phyloP scores from a whole-genome alignment of 2,329 filamentous ascomycete genomes.

The Dryadomyces quercivorus region DNA sequence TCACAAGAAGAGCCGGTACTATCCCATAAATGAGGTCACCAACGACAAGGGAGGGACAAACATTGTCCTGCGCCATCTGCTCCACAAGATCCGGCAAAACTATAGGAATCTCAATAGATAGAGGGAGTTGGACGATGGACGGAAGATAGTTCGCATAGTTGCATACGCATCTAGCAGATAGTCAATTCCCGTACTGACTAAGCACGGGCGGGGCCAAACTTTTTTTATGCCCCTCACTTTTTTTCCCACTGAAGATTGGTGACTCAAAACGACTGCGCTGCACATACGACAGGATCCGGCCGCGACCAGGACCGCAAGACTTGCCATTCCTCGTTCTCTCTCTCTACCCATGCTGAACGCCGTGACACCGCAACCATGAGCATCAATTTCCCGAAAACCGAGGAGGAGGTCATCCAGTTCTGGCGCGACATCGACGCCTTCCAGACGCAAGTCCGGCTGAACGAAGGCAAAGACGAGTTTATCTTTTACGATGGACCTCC shows the following conservation, averaged over 20 bases:
- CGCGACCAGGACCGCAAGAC: not conserved
- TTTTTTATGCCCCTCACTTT: slow-evolving; percentile 5
- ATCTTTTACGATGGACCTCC: slow-evolving; percentile 90
- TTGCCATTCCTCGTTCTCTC: not conserved
- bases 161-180: no score
- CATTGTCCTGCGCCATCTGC: slow-evolving; percentile 4
- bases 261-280: not conserved
- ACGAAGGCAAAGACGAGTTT: slow-evolving; percentile 69
- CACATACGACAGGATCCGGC: no score
- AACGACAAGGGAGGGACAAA: not conserved
- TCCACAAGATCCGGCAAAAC: not conserved
- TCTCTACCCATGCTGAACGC: not conserved
- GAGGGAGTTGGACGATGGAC: no score
- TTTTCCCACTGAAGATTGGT: not conserved
- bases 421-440: slow-evolving; percentile 94
- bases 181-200: no score
- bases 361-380: slow-evolving; percentile 36
- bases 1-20: not conserved
- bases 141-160: no score
- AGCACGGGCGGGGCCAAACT: not conserved
- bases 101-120: no score
- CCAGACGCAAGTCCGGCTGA: slow-evolving; percentile 61
- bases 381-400: slow-evolving; percentile 86
- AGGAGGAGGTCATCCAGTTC: slow-evolving; percentile 69
- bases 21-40: not conserved